A percentile compares a stretch with the other conserved stretches of the same genome.
Conservation (phyloP, 805 yeast genomes). For the Metschnikowia anglica region DNA sequence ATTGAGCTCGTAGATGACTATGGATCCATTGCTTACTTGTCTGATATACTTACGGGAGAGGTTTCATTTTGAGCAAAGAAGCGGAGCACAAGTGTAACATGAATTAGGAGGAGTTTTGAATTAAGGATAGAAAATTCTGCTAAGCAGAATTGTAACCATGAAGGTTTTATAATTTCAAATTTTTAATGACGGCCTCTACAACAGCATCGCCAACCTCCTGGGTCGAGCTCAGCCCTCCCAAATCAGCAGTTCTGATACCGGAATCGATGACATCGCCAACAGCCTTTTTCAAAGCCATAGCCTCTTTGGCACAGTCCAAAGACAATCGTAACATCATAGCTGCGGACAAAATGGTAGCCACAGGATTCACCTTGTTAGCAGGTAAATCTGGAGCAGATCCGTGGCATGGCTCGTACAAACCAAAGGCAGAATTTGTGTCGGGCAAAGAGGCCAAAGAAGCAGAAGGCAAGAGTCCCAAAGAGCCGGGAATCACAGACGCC, state of each 20-base stretch:
- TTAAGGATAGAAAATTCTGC: neutral
- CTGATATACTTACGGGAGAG: conserved; percentile 33
- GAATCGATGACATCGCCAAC: conserved; percentile 77
- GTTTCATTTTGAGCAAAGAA: conserved; percentile 6
- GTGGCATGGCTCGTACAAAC: conserved; percentile 97
- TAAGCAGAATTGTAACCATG: neutral
- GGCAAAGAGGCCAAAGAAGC: conserved; percentile 97
- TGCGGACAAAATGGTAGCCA: conserved; percentile 91
- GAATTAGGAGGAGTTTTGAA: too few species aligned
- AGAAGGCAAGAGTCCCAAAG: conserved; percentile 92
- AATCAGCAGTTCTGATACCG: conserved; percentile 88
- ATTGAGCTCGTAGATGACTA: conserved; percentile 18
- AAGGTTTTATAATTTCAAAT: conserved; percentile 34
- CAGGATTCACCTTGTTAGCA: conserved; percentile 85
- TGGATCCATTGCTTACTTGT: conserved; percentile 34
- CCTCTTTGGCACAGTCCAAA: conserved; percentile 78
- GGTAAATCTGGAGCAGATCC: conserved; percentile 97
- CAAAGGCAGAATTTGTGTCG: conserved; percentile 90
- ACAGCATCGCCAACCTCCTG: conserved; percentile 93
- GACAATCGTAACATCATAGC: conserved; percentile 97
- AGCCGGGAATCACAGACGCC: conserved; percentile 97
- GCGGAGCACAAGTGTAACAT: neutral
- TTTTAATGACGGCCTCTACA: conserved; percentile 64
- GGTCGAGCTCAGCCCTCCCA: conserved; percentile 82
- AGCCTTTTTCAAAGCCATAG: conserved; percentile 84